Conservation (phyloP, 805 yeast genomes). For the Cyberlindnera maritima region DNA sequence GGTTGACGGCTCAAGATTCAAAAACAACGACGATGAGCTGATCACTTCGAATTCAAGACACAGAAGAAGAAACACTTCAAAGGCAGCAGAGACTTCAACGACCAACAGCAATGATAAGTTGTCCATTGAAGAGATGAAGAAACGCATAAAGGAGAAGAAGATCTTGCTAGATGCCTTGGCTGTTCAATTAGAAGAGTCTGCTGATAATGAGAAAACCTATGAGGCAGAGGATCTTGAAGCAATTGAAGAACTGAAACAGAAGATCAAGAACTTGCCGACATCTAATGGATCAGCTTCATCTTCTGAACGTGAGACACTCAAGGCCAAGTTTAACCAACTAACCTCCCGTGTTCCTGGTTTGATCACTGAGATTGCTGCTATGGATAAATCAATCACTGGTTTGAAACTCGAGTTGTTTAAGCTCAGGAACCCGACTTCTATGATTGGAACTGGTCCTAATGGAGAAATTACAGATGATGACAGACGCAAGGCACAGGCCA, state of each 20-base stretch:
- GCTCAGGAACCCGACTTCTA: constrained; percentile 61
- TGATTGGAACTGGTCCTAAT: constrained; percentile 81
- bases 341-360: constrained; percentile 54
- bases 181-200: constrained; percentile 30
- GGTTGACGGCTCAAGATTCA: constrained; percentile 49
- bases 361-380: constrained; percentile 53
- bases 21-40: constrained; percentile 71
- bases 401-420: constrained; percentile 65
- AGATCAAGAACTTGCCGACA: constrained; percentile 42
- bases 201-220: constrained; percentile 42
- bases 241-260: constrained; percentile 41
- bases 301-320: constrained; percentile 34
- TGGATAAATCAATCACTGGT: constrained; percentile 64
- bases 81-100: neutral
- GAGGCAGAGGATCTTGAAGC: constrained; percentile 43
- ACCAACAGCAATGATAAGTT: constrained; percentile 11
- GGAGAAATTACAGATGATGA: constrained; percentile 85
- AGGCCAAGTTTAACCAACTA: constrained; percentile 25
- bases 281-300: constrained; percentile 29
- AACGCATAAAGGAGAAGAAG: constrained; percentile 70
- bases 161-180: constrained; percentile 53
- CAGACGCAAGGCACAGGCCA: constrained; percentile 71
- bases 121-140: constrained; percentile 55
- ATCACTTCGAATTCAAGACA: constrained; percentile 24
- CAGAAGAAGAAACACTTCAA: constrained; percentile 24